These are phyloP conservation scores for Colletotrichum viniferum DNA, from an alignment of 2,329 filamentous ascomycete genomes.

Conservation along the genomic window DNA sequence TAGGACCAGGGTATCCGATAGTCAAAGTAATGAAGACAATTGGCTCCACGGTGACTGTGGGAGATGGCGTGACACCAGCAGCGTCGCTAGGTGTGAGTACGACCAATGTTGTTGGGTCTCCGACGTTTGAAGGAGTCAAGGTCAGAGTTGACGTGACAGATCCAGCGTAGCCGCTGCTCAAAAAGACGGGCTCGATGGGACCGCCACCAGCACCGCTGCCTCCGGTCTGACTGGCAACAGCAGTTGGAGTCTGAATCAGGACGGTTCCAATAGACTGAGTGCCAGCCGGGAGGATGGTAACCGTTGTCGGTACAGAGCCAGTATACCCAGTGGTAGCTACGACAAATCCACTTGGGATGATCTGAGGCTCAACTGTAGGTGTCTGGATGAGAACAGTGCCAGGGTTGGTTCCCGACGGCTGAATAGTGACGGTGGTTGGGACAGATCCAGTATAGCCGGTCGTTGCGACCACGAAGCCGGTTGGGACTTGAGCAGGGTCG, in stretches of 20 bases:
- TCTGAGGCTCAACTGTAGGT: neutral
- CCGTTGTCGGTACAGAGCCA: neutral
- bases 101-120: conserved; percentile 11
- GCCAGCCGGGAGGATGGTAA: neutral
- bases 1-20: neutral
- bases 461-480: neutral
- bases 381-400: neutral
- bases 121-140: neutral
- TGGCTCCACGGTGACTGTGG: neutral
- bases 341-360: neutral
- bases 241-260: neutral
- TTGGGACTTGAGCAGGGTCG: neutral
- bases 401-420: neutral
- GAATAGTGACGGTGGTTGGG: neutral
- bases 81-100: neutral
- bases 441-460: neutral
- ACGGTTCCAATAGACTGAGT: neutral
- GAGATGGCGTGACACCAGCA: neutral
- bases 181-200: neutral
- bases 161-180: conserved; percentile 4
- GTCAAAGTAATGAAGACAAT: neutral
- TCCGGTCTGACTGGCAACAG: neutral
- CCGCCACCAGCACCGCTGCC: neutral
- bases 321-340: neutral
- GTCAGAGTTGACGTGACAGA: conserved; percentile 9